Evolutionary conservation across 352 stramenopile genomes (phyloP).

Genomic region (Pythium myriotylum): DNA sequence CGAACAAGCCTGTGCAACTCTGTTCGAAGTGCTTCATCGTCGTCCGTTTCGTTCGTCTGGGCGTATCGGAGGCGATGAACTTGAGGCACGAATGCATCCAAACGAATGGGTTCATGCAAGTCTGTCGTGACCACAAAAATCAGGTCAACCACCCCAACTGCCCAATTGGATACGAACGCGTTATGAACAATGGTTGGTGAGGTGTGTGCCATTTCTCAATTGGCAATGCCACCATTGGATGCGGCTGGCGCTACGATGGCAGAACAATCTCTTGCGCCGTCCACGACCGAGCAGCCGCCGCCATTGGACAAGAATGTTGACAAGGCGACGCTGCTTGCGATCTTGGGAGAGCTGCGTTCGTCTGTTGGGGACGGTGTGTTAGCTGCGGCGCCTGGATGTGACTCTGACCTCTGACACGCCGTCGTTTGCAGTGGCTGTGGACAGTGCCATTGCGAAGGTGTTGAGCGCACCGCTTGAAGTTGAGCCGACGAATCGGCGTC

Average conservation of each 20-base stretch:
- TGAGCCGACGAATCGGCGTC: conserved; percentile 33
- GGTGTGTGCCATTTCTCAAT: not conserved
- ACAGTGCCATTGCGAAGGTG: conserved; percentile 73
- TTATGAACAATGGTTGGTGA: conserved; percentile 7
- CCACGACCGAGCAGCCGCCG: not conserved
- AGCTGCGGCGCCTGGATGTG: not conserved
- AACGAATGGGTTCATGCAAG: conserved; percentile 62
- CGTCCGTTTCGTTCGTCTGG: conserved; percentile 14
- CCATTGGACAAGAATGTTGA: conserved; percentile 37
- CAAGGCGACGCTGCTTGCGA: conserved; percentile 56
- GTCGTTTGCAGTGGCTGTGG: conserved; percentile 49
- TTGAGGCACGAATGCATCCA: conserved; percentile 43
- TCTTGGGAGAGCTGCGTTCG: conserved; percentile 63
- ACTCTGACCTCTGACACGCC: no score
- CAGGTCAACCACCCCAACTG: no score
- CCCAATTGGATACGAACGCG: conserved; percentile 24
- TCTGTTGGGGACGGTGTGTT: conserved; percentile 54
- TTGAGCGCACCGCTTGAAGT: conserved; percentile 34
- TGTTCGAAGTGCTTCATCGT: conserved; percentile 53
- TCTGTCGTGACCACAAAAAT: conserved; percentile 6
- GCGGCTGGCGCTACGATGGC: not conserved
- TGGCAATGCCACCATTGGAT: no score
- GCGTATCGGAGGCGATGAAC: not conserved
- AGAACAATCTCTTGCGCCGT: not conserved
- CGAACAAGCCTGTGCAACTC: conserved; percentile 45